A percentile compares a stretch with the other conserved stretches of the same genome.
Evolutionary conservation across 768 basidiomycete genomes (phyloP).

Genomic region (Collybiopsis confluens): DNA sequence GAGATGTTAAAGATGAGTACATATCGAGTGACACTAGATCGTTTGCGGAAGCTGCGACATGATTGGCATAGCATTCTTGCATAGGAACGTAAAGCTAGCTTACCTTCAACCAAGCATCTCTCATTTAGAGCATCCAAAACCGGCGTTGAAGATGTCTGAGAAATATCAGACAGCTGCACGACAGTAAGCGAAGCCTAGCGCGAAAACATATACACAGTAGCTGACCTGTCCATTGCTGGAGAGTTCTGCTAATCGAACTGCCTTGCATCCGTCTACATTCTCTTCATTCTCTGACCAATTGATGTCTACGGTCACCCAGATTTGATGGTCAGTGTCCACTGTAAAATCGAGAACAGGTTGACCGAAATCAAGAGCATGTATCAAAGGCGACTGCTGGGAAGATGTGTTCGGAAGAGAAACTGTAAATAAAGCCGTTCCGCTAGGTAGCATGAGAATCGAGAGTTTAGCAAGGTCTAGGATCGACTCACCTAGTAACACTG

Average conservation of each 20-base stretch:
- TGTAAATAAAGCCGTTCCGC: constrained; percentile 66
- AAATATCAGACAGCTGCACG: constrained; percentile 3
- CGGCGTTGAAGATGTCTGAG: background rate
- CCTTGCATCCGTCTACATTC: constrained; percentile 16
- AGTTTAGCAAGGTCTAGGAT: background rate
- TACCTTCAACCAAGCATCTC: constrained; percentile 4
- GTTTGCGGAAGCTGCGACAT: background rate
- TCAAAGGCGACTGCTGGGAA: constrained; percentile 11
- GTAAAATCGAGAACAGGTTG: constrained; percentile 61
- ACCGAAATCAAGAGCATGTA: constrained; percentile 45
- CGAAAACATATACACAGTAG: background rate
- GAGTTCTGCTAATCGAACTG: constrained; percentile 13
- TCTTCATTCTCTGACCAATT: constrained; percentile 38
- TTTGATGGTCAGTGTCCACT: constrained; percentile 25
- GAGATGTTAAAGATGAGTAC: background rate
- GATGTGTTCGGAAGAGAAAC: constrained; percentile 28
- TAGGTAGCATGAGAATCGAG: constrained; percentile 21
- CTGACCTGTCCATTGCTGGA: constrained; percentile 13
- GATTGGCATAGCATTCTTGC: background rate
- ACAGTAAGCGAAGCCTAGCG: background rate
- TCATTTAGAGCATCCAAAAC: constrained; percentile 4
- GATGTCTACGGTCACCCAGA: constrained; percentile 41
- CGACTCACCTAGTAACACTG: constrained; percentile 66
- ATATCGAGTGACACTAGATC: background rate
- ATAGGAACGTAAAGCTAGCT: background rate